Evolutionary conservation across 2,329 filamentous ascomycete species (phyloP).

Genomic region (Cercospora citrullina): DNA sequence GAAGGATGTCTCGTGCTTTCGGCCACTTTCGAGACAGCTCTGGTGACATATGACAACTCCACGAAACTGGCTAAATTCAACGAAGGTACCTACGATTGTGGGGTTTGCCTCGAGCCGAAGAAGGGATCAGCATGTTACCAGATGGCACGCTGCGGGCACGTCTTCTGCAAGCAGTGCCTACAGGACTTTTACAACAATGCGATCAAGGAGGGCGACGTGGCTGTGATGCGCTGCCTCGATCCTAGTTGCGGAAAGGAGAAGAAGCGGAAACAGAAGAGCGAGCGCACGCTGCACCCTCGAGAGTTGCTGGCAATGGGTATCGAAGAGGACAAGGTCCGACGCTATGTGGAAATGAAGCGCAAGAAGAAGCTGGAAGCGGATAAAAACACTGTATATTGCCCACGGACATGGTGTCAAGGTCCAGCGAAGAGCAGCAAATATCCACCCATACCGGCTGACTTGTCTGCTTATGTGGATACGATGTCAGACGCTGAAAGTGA

Average conservation of each 20-base stretch:
- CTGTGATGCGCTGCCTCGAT: slow-evolving; percentile 74
- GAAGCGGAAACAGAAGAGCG: slow-evolving; percentile 56
- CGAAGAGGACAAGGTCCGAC: slow-evolving; percentile 68
- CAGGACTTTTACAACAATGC: slow-evolving; percentile 87
- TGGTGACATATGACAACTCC: slow-evolving; percentile 76
- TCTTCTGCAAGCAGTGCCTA: slow-evolving; percentile 86
- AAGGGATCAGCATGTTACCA: slow-evolving; percentile 75
- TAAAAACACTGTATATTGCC: slow-evolving; percentile 89
- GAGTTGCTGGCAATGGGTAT: slow-evolving; percentile 64
- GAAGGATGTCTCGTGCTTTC: slow-evolving; percentile 51
- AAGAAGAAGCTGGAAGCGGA: slow-evolving; percentile 91
- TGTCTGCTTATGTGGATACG: slow-evolving; percentile 41
- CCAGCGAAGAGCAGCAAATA: slow-evolving; percentile 65
- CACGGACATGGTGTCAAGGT: slow-evolving; percentile 87
- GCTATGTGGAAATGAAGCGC: slow-evolving; percentile 86
- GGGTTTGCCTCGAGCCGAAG: slow-evolving; percentile 87
- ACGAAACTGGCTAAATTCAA: slow-evolving; percentile 75
- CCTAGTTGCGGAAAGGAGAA: slow-evolving; percentile 65
- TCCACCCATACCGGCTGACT: slow-evolving; percentile 47
- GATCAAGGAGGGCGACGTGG: slow-evolving; percentile 80
- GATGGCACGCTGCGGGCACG: slow-evolving; percentile 80
- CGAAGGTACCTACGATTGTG: slow-evolving; percentile 81
- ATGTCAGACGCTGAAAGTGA: slow-evolving; percentile 40
- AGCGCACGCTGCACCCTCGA: slow-evolving; percentile 72
- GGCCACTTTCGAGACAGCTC: slow-evolving; percentile 60